A percentile compares a stretch with the other conserved stretches of the same genome.
phyloP scores from a whole-genome alignment of 2,329 filamentous ascomycete genomes.

The Geosmithia flava region DNA sequence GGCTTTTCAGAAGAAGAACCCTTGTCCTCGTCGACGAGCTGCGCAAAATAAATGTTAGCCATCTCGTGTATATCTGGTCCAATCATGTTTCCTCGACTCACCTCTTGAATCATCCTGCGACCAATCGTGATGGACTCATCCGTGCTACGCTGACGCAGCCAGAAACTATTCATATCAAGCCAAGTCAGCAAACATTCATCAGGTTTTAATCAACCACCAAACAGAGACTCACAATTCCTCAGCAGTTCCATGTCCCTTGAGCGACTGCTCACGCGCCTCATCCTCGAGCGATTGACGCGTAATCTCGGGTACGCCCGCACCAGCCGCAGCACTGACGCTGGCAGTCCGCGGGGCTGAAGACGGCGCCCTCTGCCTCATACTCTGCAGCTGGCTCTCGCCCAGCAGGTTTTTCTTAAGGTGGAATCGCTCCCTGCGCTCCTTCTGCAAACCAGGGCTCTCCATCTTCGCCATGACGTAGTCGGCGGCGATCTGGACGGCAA shows the following conservation, averaged over 20 bases:
- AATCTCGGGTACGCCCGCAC: constrained; percentile 30
- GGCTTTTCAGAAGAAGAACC: background rate
- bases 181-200: background rate
- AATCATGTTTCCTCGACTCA: background rate
- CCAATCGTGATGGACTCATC: constrained; percentile 46
- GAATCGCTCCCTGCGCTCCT: constrained; percentile 73
- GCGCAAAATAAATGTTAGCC: no score
- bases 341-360: constrained; percentile 34
- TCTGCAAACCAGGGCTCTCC: constrained; percentile 76
- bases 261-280: constrained; percentile 39
- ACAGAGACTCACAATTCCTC: constrained; percentile 32
- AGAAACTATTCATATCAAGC: constrained; percentile 32
- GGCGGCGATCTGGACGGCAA: constrained; percentile 63
- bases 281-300: constrained; percentile 54
- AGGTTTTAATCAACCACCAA: background rate
- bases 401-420: constrained; percentile 68
- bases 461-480: constrained; percentile 64
- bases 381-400: constrained; percentile 54
- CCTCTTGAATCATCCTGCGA: constrained; percentile 36
- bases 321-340: constrained; percentile 32
- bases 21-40: background rate
- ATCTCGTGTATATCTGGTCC: no score
- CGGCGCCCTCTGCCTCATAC: constrained; percentile 34
- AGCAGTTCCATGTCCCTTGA: constrained; percentile 32
- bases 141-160: constrained; percentile 47